Conservation (phyloP, 2,329 filamentous ascomycete species). For the Verticillium dahliae region DNA sequence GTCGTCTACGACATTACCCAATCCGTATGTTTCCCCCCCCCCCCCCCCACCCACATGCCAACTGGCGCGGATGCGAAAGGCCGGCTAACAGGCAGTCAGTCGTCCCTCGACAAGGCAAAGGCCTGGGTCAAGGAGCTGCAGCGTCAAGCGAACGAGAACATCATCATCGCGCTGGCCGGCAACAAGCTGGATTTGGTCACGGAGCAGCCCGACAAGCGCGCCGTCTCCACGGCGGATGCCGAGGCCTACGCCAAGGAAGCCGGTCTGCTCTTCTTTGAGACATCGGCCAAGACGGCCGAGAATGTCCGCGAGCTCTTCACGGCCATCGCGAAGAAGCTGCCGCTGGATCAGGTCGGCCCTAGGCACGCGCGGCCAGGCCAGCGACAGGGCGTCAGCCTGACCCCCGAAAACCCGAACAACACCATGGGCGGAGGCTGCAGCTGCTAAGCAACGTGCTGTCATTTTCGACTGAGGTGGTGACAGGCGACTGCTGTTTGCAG, state of each 20-base stretch:
- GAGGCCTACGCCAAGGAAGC: constrained; percentile 94
- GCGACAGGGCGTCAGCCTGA: constrained; percentile 52
- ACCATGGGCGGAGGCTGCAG: constrained; percentile 49
- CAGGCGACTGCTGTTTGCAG: not conserved
- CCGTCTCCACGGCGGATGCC: constrained; percentile 80
- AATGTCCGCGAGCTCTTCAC: constrained; percentile 96
- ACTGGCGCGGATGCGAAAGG: too few species aligned
- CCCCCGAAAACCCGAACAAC: constrained; percentile 50
- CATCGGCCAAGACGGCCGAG: constrained; percentile 93
- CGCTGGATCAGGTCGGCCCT: constrained; percentile 91
- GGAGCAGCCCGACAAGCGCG: constrained; percentile 92
- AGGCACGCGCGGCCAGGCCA: constrained; percentile 68
- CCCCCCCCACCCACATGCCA: not conserved
- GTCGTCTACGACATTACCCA: constrained; percentile 99
- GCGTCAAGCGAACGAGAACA: constrained; percentile 98
- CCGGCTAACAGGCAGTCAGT: constrained; percentile 40
- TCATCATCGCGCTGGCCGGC: constrained; percentile 94
- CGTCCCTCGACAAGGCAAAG: constrained; percentile 97
- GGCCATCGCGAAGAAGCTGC: constrained; percentile 94
- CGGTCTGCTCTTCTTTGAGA: constrained; percentile 95
- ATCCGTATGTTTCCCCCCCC: constrained; percentile 58
- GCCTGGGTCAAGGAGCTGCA: constrained; percentile 99
- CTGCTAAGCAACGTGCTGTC: constrained; percentile 35
- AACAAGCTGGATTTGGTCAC: constrained; percentile 97
- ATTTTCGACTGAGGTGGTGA: not conserved